These are phyloP conservation scores for Sugiyamaella castrensis DNA, from an alignment of 1,139 yeast genomes.

Conservation along the genomic window DNA sequence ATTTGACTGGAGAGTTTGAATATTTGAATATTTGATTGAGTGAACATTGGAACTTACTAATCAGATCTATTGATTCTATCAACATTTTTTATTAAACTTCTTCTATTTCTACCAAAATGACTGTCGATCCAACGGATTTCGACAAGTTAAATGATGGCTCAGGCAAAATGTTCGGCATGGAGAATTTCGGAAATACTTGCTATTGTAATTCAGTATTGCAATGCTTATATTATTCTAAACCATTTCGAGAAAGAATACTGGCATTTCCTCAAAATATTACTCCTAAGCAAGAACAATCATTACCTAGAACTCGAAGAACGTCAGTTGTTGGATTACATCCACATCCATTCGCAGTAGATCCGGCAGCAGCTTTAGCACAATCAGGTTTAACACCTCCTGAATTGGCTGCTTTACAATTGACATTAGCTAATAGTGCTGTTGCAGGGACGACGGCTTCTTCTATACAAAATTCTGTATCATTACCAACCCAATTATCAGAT, in stretches of 20 bases:
- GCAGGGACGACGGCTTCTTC: conserved; percentile 20
- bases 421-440: conserved; percentile 22
- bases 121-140: conserved; percentile 21
- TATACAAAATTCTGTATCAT: conserved; percentile 13
- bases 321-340: conserved; percentile 35
- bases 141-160: conserved; percentile 30
- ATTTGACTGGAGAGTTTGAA: no score
- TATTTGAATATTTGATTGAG: no score
- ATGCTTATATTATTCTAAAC: conserved; percentile 72
- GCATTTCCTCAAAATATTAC: conserved; percentile 31
- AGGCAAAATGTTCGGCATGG: conserved; percentile 79
- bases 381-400: conserved; percentile 14
- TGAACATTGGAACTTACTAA: no score
- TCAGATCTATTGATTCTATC: no score
- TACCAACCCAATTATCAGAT: conserved; percentile 11
- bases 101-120: conserved; percentile 5
- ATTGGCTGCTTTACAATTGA: conserved; percentile 15
- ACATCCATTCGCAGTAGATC: conserved; percentile 39
- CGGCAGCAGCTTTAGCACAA: conserved; percentile 25
- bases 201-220: conserved; percentile 91
- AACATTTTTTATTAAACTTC: no score
- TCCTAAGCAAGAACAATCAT: conserved; percentile 1
- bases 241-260: conserved; percentile 60
- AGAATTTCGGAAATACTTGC: conserved; percentile 91
- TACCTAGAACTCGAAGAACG: conserved; percentile 20